These are phyloP conservation scores for Thymus mandschuricus DNA, from an alignment of 257 asterid species.

Conservation along the genomic window DNA sequence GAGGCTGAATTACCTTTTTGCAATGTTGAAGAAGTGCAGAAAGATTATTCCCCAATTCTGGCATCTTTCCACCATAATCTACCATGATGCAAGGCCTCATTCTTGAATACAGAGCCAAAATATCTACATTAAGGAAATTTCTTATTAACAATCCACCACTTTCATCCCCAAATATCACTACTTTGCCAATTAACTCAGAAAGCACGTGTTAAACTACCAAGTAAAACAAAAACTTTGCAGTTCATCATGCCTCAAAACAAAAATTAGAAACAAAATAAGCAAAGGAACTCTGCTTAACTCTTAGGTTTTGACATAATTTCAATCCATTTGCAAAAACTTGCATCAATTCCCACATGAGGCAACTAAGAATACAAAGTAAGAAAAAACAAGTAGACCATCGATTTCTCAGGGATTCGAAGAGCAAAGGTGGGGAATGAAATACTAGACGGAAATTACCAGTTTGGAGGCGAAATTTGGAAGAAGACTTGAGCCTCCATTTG, in stretches of 20 bases:
- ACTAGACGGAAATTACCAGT: conserved; percentile 45
- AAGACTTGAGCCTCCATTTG: conserved; percentile 74
- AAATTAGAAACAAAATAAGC: background rate
- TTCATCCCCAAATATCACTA: conserved; percentile 7
- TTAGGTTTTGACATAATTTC: background rate
- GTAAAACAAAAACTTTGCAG: background rate
- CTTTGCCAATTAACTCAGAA: conserved; percentile 1
- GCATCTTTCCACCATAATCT: conserved; percentile 97
- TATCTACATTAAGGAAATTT: conserved; percentile 47
- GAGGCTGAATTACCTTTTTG: conserved; percentile 48
- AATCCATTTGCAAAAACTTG: background rate
- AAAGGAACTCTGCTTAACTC: background rate
- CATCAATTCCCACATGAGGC: background rate
- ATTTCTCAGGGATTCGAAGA: background rate
- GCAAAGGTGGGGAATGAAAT: background rate
- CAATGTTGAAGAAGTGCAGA: conserved; percentile 63
- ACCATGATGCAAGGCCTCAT: conserved; percentile 92
- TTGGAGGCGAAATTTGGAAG: conserved; percentile 79
- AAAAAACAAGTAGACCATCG: conserved; percentile 1
- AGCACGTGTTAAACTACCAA: background rate
- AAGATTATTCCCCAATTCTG: conserved; percentile 76
- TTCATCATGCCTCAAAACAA: background rate
- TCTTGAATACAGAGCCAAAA: conserved; percentile 72
- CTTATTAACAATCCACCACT: conserved; percentile 9
- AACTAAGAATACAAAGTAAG: background rate